phyloP scores from a whole-genome alignment of 2,329 filamentous ascomycete genomes.

The Xylariaceae sp. region DNA sequence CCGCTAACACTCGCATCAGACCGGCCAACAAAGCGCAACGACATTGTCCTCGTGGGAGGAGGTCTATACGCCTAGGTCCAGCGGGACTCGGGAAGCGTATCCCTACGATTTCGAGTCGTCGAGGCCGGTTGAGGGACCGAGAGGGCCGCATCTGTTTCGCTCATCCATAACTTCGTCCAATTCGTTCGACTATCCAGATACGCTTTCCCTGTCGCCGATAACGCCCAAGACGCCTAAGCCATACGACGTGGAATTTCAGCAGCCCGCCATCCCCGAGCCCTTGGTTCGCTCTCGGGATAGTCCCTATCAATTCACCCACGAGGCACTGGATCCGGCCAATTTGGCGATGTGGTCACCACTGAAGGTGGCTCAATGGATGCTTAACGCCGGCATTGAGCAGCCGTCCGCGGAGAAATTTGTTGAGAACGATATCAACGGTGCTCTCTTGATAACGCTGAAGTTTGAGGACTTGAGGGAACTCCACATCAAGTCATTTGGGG shows the following conservation, averaged over 20 bases:
- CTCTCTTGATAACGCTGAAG: slow-evolving; percentile 82
- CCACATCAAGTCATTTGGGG: slow-evolving; percentile 74
- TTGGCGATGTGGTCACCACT: slow-evolving; percentile 65
- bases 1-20: slow-evolving; percentile 39
- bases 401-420: slow-evolving; percentile 77
- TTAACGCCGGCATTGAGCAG: slow-evolving; percentile 71
- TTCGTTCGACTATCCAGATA: slow-evolving; percentile 44
- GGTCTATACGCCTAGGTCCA: slow-evolving; percentile 68
- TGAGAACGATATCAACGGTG: slow-evolving; percentile 85
- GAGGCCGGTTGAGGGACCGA: slow-evolving; percentile 71
- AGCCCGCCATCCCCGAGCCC: slow-evolving; percentile 35
- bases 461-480: slow-evolving; percentile 82
- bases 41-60: slow-evolving; percentile 86
- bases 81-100: slow-evolving; percentile 54
- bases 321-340: slow-evolving; percentile 52
- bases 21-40: slow-evolving; percentile 69
- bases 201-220: slow-evolving; percentile 66
- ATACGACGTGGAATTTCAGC: slow-evolving; percentile 33
- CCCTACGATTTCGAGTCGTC: slow-evolving; percentile 53
- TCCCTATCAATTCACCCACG: slow-evolving; percentile 50
- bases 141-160: slow-evolving; percentile 81
- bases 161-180: slow-evolving; percentile 56
- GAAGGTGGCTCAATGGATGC: slow-evolving; percentile 83
- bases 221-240: slow-evolving; percentile 56
- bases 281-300: slow-evolving; percentile 35